Evolutionary conservation across 1,284 basidiomycete genomes (phyloP).

Genomic region (Marasmius tenuissimus): DNA sequence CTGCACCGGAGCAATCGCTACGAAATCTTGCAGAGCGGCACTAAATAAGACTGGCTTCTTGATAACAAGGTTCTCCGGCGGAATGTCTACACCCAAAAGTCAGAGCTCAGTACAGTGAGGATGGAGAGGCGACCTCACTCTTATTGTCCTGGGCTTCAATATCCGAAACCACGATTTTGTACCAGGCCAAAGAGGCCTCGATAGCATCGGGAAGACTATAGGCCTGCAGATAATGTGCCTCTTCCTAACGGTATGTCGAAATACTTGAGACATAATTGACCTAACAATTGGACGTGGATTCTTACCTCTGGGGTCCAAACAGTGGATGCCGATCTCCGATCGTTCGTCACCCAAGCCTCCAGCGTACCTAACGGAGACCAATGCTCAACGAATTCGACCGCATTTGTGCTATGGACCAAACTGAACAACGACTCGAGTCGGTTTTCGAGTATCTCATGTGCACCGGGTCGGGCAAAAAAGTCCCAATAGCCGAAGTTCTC

Average conservation of each 20-base stretch:
- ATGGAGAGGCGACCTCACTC: constrained; percentile 10
- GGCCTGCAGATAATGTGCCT: constrained; percentile 19
- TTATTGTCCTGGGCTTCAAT: constrained; percentile 11
- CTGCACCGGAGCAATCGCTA: constrained; percentile 22
- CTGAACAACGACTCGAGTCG: constrained; percentile 23
- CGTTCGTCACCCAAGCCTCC: constrained; percentile 27
- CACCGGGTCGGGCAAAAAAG: constrained; percentile 32
- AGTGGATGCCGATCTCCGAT: constrained; percentile 17
- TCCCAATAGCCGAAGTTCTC: constrained; percentile 35
- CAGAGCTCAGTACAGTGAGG: not conserved
- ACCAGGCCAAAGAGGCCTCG: constrained; percentile 8
- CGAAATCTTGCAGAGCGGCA: constrained; percentile 26
- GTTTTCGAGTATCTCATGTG: constrained; percentile 27
- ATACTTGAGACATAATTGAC: not conserved
- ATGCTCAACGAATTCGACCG: constrained; percentile 15
- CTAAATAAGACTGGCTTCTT: constrained; percentile 34
- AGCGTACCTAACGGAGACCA: constrained; percentile 28
- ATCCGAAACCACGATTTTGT: constrained; percentile 1
- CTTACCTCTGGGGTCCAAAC: constrained; percentile 13
- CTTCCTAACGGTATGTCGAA: constrained; percentile 21
- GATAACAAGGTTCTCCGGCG: constrained; percentile 21
- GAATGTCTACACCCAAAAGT: constrained; percentile 18
- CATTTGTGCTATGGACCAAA: constrained; percentile 26
- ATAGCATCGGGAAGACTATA: constrained; percentile 19
- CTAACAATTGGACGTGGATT: not conserved